A percentile compares a stretch with the other conserved stretches of the same genome.
Evolutionary conservation across 352 stramenopile species (phyloP).

Genomic region (Blastocystis sp.): DNA sequence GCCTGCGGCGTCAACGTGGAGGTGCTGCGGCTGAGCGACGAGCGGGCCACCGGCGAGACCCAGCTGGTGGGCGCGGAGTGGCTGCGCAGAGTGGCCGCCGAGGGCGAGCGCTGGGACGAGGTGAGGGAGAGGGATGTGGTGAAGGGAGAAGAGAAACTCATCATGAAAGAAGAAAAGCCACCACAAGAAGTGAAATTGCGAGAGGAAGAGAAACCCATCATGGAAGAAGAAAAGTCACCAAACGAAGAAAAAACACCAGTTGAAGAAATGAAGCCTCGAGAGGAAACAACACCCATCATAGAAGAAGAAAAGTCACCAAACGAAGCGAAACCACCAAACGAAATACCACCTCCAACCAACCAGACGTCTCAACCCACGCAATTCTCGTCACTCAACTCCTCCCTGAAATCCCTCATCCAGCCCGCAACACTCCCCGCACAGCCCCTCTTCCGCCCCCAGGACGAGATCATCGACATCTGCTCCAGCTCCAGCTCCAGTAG

Average conservation of each 20-base stretch:
- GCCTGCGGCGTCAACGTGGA: conserved; percentile 15
- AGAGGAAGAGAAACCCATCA: not conserved
- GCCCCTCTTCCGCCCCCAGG: too few relatives aligned
- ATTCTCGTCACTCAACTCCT: too few relatives aligned
- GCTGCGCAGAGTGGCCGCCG: not conserved
- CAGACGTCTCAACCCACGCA: too few relatives aligned
- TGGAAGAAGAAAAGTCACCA: not conserved
- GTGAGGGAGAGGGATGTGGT: not conserved
- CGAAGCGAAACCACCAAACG: not conserved
- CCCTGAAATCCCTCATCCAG: too few relatives aligned
- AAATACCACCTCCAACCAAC: too few relatives aligned
- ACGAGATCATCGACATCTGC: too few relatives aligned
- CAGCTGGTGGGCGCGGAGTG: not conserved
- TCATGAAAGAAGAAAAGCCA: not conserved
- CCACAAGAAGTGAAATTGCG: not conserved
- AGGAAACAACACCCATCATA: too few relatives aligned
- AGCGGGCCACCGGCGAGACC: not conserved
- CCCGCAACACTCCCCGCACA: too few relatives aligned
- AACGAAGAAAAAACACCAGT: not conserved
- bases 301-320: too few relatives aligned
- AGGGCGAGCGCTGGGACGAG: too few relatives aligned
- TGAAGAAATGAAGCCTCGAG: too few relatives aligned
- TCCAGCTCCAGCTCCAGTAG: too few relatives aligned
- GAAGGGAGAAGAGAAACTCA: not conserved
- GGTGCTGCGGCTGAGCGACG: not conserved